Evolutionary conservation across 495 filamentous ascomycete species (phyloP).

Genomic region (Neurospora sp.): DNA sequence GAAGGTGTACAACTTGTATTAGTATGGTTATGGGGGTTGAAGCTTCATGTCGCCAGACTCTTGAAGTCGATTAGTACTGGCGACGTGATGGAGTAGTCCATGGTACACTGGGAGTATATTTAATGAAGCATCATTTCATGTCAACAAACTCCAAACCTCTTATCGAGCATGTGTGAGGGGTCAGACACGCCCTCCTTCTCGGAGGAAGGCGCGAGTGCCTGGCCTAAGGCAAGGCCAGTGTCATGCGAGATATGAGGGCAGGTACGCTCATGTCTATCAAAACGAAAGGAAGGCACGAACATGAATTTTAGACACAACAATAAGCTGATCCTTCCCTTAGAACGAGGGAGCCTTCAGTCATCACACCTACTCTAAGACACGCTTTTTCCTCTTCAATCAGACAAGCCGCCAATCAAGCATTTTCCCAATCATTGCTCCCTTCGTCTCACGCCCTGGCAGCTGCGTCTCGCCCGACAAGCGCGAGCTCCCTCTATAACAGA

Average conservation of each 20-base stretch:
- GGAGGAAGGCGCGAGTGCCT: background rate
- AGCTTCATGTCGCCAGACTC: background rate
- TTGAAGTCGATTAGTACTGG: background rate
- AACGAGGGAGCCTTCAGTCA: background rate
- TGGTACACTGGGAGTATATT: background rate
- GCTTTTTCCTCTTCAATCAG: background rate
- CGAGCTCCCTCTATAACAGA: background rate
- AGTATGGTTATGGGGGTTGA: background rate
- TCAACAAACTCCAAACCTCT: background rate
- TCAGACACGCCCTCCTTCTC: background rate
- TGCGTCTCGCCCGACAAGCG: background rate
- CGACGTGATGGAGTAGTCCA: background rate
- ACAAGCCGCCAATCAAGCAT: background rate
- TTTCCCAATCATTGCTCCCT: background rate
- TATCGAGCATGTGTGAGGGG: background rate
- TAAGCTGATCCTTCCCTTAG: background rate
- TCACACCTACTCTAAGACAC: background rate
- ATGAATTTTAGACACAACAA: background rate
- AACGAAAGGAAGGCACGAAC: background rate
- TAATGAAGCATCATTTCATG: background rate
- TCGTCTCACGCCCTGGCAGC: background rate
- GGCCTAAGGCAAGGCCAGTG: background rate
- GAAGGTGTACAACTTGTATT: background rate
- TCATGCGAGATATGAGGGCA: background rate
- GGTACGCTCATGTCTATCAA: background rate